Conservation (phyloP, 2,329 filamentous ascomycete genomes). For the Aspergillus sp. region DNA sequence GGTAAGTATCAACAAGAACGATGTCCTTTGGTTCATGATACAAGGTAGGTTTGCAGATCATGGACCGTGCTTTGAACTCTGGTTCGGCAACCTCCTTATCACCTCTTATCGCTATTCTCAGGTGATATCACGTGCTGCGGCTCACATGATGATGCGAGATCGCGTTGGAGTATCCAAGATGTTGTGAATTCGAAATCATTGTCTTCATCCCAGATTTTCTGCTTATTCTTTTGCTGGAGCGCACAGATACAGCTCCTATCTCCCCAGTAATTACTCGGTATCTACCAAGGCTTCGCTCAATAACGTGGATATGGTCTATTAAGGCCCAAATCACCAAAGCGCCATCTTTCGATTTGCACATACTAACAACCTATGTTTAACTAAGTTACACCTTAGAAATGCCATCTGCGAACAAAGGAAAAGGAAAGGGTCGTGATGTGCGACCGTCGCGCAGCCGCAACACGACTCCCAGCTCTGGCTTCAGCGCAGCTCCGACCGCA, state of each 20-base stretch:
- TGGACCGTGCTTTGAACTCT: background rate
- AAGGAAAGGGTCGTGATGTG: constrained; percentile 54
- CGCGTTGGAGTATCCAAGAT: background rate
- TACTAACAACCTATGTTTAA: background rate
- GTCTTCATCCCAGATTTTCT: background rate
- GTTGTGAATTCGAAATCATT: background rate
- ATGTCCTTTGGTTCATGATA: background rate
- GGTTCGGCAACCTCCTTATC: background rate
- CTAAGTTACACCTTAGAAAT: constrained; percentile 25
- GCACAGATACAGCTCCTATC: background rate
- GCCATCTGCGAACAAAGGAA: constrained; percentile 50
- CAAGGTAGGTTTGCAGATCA: background rate
- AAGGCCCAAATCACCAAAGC: background rate
- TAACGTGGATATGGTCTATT: constrained; percentile 11
- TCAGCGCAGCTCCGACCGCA: constrained; percentile 45
- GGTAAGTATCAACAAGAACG: background rate
- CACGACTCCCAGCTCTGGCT: constrained; percentile 60
- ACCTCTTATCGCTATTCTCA: background rate
- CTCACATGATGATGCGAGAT: background rate
- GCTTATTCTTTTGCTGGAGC: background rate
- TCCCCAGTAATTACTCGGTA: background rate
- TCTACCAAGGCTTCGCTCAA: background rate
- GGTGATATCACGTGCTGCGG: constrained; percentile 3
- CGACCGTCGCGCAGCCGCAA: constrained; percentile 61
- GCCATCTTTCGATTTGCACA: constrained; percentile 1